phyloP scores from a whole-genome alignment of 495 filamentous ascomycete genomes.

The Trichodelitschia bisporula region DNA sequence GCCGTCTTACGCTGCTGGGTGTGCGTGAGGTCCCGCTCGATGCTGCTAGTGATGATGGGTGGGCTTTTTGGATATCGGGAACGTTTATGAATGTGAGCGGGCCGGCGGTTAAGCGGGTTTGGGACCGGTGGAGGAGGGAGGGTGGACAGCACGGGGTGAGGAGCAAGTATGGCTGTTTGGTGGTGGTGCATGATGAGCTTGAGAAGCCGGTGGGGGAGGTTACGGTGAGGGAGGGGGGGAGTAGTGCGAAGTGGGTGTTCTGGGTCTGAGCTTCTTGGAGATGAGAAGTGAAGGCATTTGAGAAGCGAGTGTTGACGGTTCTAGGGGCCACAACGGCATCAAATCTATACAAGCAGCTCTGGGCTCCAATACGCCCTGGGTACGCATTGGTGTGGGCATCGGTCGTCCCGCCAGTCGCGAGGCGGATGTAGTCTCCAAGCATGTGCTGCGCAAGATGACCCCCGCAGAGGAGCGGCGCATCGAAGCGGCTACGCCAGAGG shows the following conservation, averaged over 20 bases:
- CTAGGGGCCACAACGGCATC: conserved; percentile 56
- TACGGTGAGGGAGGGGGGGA: conserved; percentile 30
- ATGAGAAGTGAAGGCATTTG: no score
- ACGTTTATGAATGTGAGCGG: conserved; percentile 46
- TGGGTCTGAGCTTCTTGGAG: no score
- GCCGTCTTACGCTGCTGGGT: no score
- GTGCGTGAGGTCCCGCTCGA: no score
- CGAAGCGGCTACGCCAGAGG: conserved; percentile 21
- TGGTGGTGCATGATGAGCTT: conserved; percentile 68
- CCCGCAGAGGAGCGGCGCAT: conserved; percentile 24
- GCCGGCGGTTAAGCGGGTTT: conserved; percentile 9
- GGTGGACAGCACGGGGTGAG: conserved; percentile 1
- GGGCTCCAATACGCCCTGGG: conserved; percentile 18
- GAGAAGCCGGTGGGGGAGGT: conserved; percentile 43
- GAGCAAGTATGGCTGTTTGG: conserved; percentile 22
- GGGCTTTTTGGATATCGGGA: conserved; percentile 42
- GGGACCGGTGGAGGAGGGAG: background rate
- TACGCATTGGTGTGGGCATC: conserved; percentile 44
- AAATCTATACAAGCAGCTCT: conserved; percentile 35
- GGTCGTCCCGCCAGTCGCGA: conserved; percentile 38
- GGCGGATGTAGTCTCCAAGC: conserved; percentile 29
- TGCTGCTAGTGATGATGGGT: no score
- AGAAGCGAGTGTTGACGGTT: no score
- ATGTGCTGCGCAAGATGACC: conserved; percentile 42
- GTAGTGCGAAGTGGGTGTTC: no score